These are phyloP conservation scores for Jacaranda mimosifolia DNA, from an alignment of 257 asterid species.

Conservation along the genomic window DNA sequence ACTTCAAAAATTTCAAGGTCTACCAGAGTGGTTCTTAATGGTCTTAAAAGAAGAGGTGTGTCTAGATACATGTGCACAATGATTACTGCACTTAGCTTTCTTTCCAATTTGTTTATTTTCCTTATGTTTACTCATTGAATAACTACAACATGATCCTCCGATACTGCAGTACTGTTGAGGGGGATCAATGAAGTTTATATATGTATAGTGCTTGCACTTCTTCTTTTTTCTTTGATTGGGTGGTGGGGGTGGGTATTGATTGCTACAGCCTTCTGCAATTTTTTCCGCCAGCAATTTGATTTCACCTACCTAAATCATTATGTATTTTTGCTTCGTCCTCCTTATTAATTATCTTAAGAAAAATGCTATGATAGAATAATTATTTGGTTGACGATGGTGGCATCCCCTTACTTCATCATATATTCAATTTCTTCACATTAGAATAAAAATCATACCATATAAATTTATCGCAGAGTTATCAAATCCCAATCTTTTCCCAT, in stretches of 20 bases:
- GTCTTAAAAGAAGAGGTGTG: slow-evolving; percentile 75
- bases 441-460: background rate
- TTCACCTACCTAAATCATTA: background rate
- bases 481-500: background rate
- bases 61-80: background rate
- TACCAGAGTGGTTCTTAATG: slow-evolving; percentile 74
- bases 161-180: background rate
- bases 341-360: background rate
- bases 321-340: background rate
- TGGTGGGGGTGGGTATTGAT: background rate
- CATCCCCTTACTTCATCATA: background rate
- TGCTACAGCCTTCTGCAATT: slow-evolving; percentile 2
- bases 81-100: background rate
- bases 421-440: slow-evolving; percentile 1
- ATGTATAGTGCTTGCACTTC: background rate
- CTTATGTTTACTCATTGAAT: background rate
- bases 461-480: background rate
- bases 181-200: background rate
- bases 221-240: background rate
- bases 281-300: background rate
- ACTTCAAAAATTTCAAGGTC: slow-evolving; percentile 74
- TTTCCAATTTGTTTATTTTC: background rate
- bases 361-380: background rate
- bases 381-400: slow-evolving; percentile 3
- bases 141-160: background rate